These are phyloP conservation scores for Macadamia tetraphylla DNA, from an alignment of 164 flowering plant species.

Conservation along the genomic window DNA sequence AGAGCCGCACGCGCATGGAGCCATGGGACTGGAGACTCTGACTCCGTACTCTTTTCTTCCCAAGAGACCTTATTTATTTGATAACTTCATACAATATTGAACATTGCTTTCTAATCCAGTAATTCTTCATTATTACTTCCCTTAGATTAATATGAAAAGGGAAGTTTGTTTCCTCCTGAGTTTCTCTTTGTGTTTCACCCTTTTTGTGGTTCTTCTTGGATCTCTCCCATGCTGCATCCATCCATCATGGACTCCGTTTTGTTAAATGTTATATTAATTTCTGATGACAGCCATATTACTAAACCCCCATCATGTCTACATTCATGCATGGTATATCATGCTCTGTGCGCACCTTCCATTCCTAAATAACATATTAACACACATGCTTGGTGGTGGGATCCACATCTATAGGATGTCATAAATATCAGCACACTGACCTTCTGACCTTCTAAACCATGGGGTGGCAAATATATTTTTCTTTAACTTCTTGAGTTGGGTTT, in stretches of 20 bases:
- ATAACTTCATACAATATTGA: no score
- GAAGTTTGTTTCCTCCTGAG: not conserved
- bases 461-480: no score
- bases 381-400: no score
- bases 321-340: not conserved
- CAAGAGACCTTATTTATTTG: not conserved
- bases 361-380: no score
- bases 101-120: no score
- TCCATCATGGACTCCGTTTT: not conserved
- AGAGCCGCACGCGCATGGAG: conserved; percentile 4
- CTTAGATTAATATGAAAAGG: no score
- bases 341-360: not conserved
- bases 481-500: no score
- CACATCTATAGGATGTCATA: no score
- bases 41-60: not conserved
- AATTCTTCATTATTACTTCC: no score
- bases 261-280: conserved; percentile 6
- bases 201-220: conserved; percentile 11
- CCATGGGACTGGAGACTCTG: not conserved
- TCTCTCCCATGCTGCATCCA: conserved; percentile 17
- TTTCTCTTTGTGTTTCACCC: conserved; percentile 10
- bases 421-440: no score
- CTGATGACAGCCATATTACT: not conserved
- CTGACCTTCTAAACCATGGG: no score
- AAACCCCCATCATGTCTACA: conserved; percentile 2